Evolutionary conservation across 2,329 filamentous ascomycete species (phyloP).

Genomic region (Aureobasidium namibiae): DNA sequence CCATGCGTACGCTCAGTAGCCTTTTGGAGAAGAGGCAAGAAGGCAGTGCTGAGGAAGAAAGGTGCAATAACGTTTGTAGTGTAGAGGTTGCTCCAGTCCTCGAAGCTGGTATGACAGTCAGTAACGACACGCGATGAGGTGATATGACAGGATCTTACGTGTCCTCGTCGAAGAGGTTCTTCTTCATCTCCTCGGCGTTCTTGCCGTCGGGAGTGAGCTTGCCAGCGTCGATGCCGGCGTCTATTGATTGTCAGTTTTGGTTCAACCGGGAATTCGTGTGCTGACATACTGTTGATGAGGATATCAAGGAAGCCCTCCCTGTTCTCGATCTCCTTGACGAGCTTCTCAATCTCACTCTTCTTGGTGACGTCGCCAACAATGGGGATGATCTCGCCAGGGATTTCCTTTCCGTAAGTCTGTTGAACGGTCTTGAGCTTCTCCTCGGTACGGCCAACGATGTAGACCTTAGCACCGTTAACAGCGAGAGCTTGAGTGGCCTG

Average conservation of each 20-base stretch:
- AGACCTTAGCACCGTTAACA: slow-evolving; percentile 35
- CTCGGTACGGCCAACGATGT: slow-evolving; percentile 39
- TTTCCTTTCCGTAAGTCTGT: slow-evolving; percentile 35
- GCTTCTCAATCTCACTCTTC: slow-evolving; percentile 34
- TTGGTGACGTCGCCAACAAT: slow-evolving; percentile 36
- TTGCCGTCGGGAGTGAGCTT: slow-evolving; percentile 32
- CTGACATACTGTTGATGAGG: slow-evolving; percentile 19
- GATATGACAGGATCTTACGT: not conserved
- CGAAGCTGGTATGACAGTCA: slow-evolving; percentile 24
- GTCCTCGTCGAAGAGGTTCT: slow-evolving; percentile 5
- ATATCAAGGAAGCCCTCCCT: slow-evolving; percentile 38
- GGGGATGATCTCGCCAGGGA: slow-evolving; percentile 39
- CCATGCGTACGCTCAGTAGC: slow-evolving; percentile 27
- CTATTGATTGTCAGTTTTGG: slow-evolving; percentile 19
- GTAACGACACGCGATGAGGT: slow-evolving; percentile 30
- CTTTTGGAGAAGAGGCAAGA: slow-evolving; percentile 39
- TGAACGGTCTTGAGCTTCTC: slow-evolving; percentile 41
- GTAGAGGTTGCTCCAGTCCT: slow-evolving; percentile 39
- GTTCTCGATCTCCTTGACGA: slow-evolving; percentile 36
- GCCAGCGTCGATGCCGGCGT: slow-evolving; percentile 7
- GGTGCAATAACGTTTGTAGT: slow-evolving; percentile 39
- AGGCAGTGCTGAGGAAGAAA: slow-evolving; percentile 38
- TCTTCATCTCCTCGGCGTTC: slow-evolving; percentile 23
- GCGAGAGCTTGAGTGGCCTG: slow-evolving; percentile 28
- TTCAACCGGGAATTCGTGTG: slow-evolving; percentile 38